Conservation (phyloP, 495 filamentous ascomycete species). For the Penicillium lividum region DNA sequence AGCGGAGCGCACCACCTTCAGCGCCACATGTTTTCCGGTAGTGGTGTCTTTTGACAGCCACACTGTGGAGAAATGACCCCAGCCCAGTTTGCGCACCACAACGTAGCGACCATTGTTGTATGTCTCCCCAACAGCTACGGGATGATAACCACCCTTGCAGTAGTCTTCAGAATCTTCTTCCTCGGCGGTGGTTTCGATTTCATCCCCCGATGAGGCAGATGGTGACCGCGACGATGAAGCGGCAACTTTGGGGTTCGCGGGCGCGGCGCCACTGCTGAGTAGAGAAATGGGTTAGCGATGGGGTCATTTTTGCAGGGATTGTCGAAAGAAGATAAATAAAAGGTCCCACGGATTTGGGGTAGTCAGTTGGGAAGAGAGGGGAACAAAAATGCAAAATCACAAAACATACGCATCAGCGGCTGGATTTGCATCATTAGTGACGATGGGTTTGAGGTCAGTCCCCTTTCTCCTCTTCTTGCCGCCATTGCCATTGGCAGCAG, state of each 20-base stretch:
- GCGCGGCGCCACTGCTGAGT: slow-evolving; percentile 39
- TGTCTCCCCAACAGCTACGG: slow-evolving; percentile 87
- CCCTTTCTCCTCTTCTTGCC: slow-evolving; percentile 86
- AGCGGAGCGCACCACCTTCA: slow-evolving; percentile 96
- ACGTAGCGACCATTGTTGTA: slow-evolving; percentile 98
- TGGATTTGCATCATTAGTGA: slow-evolving; percentile 70
- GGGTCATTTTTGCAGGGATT: neutral
- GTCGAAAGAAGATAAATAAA: slow-evolving; percentile 28
- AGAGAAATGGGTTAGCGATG: neutral
- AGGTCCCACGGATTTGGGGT: slow-evolving; percentile 3
- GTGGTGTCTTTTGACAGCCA: slow-evolving; percentile 94
- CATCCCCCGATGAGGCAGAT: slow-evolving; percentile 81
- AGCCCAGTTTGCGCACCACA: slow-evolving; percentile 93
- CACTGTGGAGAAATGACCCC: slow-evolving; percentile 98
- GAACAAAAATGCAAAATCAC: slow-evolving; percentile 22
- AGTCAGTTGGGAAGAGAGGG: neutral
- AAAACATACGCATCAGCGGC: slow-evolving; percentile 54
- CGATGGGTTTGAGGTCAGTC: slow-evolving; percentile 83
- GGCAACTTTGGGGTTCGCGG: slow-evolving; percentile 38
- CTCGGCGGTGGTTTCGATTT: slow-evolving; percentile 89
- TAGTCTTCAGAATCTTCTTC: slow-evolving; percentile 99
- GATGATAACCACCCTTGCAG: slow-evolving; percentile 98
- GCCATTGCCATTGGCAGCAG: slow-evolving; percentile 64
- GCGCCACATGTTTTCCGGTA: slow-evolving; percentile 89
- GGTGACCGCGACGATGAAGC: slow-evolving; percentile 69